phyloP scores from a whole-genome alignment of 345 rosid species.

The Chamaenerion angustifolium region DNA sequence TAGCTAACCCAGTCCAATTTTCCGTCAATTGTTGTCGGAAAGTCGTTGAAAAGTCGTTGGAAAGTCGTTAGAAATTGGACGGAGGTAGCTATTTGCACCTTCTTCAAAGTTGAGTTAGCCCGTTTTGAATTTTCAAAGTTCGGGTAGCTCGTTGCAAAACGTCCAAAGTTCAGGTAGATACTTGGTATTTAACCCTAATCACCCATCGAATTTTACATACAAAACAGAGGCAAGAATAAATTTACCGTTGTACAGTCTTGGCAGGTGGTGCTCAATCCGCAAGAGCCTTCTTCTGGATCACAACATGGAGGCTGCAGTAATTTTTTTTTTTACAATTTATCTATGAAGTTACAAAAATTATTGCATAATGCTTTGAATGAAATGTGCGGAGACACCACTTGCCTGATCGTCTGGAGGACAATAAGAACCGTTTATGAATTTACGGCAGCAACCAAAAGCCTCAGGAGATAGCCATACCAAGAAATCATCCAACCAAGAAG shows the following conservation, averaged over 20 bases:
- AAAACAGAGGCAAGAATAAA: too few relatives aligned
- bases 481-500: conserved; percentile 96
- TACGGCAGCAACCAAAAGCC: conserved; percentile 91
- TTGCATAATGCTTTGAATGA: neutral
- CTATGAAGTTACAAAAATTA: neutral
- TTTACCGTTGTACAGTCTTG: conserved; percentile 87
- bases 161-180: too few relatives aligned
- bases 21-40: too few relatives aligned
- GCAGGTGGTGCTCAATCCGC: conserved; percentile 64
- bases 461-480: conserved; percentile 91
- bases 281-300: conserved; percentile 51
- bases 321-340: neutral
- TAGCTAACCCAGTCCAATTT: too few relatives aligned
- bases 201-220: too few relatives aligned
- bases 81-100: too few relatives aligned
- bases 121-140: too few relatives aligned
- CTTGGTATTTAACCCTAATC: too few relatives aligned
- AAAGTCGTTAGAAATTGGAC: too few relatives aligned
- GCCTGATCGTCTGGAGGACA: conserved; percentile 99
- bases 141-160: too few relatives aligned
- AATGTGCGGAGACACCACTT: conserved; percentile 8
- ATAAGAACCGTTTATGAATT: conserved; percentile 59
- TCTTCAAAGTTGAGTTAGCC: too few relatives aligned
- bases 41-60: too few relatives aligned
- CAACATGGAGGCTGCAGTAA: conserved; percentile 81